Percentiles rank a stretch among this genome's conserved stretches.
Conservation (phyloP, 495 filamentous ascomycete species). For the Penicillium subrubescens region DNA sequence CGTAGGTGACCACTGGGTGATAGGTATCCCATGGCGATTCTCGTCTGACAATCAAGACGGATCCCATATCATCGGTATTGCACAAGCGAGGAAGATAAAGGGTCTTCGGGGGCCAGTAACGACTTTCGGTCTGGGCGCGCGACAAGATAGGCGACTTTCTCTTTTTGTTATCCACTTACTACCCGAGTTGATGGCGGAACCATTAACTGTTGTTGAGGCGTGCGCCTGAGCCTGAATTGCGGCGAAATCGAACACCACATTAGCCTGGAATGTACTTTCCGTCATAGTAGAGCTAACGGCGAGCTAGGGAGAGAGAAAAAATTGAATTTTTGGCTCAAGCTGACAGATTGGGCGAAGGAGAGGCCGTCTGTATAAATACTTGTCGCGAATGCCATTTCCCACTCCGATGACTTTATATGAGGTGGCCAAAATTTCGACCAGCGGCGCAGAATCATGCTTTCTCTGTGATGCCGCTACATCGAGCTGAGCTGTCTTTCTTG, state of each 20-base stretch:
- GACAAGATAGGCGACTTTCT: not conserved
- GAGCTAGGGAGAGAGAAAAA: not conserved
- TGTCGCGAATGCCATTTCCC: not conserved
- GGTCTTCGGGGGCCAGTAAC: not conserved
- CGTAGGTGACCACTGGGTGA: conserved; percentile 1
- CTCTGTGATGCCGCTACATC: not conserved
- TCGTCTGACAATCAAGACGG: not conserved
- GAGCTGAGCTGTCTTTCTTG: not conserved
- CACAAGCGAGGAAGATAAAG: not conserved
- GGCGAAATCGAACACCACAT: not conserved
- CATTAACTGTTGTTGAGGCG: not conserved
- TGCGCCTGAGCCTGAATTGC: too few relatives aligned
- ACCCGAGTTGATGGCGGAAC: not conserved
- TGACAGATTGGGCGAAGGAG: not conserved
- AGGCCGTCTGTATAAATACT: not conserved
- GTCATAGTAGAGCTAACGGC: not conserved
- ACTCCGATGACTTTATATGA: too few relatives aligned
- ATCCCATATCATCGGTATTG: not conserved
- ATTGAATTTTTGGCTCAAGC: not conserved
- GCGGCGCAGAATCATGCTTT: too few relatives aligned
- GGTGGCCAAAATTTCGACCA: too few relatives aligned
- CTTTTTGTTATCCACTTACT: not conserved
- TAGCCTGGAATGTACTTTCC: not conserved
- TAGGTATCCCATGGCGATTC: too few relatives aligned
- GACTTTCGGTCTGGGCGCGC: not conserved